phyloP scores from a whole-genome alignment of 495 filamentous ascomycete species.

The Apiosordaria backusii region DNA sequence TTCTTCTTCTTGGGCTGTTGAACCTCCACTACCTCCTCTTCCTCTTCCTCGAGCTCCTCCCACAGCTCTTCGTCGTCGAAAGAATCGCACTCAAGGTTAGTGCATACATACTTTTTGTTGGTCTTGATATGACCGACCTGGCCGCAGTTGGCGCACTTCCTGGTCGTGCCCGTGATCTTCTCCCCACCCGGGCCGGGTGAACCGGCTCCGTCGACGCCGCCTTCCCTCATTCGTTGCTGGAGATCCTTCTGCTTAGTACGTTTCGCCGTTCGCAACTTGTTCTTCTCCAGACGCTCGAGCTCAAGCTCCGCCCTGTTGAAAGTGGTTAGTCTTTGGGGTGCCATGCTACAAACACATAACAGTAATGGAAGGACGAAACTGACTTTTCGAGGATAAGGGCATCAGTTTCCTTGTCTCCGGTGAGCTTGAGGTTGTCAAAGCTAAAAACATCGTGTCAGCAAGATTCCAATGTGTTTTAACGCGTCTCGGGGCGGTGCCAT shows the following conservation, averaged over 20 bases:
- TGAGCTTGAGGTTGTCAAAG: conserved; percentile 55
- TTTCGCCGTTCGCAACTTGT: conserved; percentile 84
- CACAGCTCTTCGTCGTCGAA: not conserved
- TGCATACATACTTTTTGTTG: conserved; percentile 78
- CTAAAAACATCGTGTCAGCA: conserved; percentile 24
- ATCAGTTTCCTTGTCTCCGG: conserved; percentile 66
- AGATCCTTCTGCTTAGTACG: conserved; percentile 84
- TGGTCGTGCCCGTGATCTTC: conserved; percentile 62
- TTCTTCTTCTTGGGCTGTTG: not conserved
- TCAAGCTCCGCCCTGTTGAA: conserved; percentile 64
- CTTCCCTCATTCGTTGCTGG: conserved; percentile 39
- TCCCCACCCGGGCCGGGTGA: conserved; percentile 51
- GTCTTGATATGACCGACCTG: conserved; percentile 97
- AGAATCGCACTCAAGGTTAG: not conserved
- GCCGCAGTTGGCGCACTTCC: conserved; percentile 96
- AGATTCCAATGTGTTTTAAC: not conserved
- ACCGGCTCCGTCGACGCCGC: conserved; percentile 38
- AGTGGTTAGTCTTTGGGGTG: conserved; percentile 7
- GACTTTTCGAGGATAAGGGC: conserved; percentile 35
- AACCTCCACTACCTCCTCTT: not conserved
- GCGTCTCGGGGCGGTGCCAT: conserved; percentile 31
- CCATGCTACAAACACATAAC: not conserved
- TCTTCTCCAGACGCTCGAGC: conserved; percentile 75
- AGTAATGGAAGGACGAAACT: conserved; percentile 9
- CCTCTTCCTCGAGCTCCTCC: not conserved